Evolutionary conservation across 2,329 filamentous ascomycete species (phyloP).

Genomic region (Laburnicola sp.): DNA sequence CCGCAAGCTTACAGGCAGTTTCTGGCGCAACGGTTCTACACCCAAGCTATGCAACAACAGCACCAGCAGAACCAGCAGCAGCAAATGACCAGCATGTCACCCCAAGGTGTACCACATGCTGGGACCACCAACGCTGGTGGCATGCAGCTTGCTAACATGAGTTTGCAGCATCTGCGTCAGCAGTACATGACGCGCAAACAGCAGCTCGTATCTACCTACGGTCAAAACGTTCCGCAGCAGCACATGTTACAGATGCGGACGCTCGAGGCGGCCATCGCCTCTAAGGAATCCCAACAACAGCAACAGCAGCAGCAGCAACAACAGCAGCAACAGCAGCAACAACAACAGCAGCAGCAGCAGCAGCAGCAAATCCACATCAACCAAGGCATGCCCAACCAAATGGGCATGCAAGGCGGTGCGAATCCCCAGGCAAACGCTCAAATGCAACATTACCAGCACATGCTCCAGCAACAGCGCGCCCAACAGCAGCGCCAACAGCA

Average conservation of each 20-base stretch:
- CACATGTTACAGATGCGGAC: conserved; percentile 32
- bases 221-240: conserved; percentile 30
- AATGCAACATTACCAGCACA: conserved; percentile 41
- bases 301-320: conserved; percentile 22
- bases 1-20: conserved; percentile 29
- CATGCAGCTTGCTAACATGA: conserved; percentile 34
- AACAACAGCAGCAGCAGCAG: conserved; percentile 22
- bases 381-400: conserved; percentile 23
- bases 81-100: conserved; percentile 29
- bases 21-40: conserved; percentile 32
- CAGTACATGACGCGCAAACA: conserved; percentile 32
- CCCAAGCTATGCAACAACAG: conserved; percentile 23
- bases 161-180: conserved; percentile 28
- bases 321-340: conserved; percentile 22
- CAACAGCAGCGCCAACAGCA: conserved; percentile 42
- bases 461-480: conserved; percentile 39
- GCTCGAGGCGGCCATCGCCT: conserved; percentile 32
- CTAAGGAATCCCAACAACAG: conserved; percentile 20
- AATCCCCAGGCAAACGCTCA: conserved; percentile 30
- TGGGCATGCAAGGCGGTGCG: conserved; percentile 17
- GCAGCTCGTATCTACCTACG: conserved; percentile 28
- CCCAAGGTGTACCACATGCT: conserved; percentile 19
- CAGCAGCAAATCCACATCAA: conserved; percentile 23
- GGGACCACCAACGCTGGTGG: conserved; percentile 28
- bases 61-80: conserved; percentile 27